Percentiles rank a stretch among this genome's conserved stretches.
Evolutionary conservation across 176 grass and related monocot species (phyloP).

Genomic region (Pharus latifolius): DNA sequence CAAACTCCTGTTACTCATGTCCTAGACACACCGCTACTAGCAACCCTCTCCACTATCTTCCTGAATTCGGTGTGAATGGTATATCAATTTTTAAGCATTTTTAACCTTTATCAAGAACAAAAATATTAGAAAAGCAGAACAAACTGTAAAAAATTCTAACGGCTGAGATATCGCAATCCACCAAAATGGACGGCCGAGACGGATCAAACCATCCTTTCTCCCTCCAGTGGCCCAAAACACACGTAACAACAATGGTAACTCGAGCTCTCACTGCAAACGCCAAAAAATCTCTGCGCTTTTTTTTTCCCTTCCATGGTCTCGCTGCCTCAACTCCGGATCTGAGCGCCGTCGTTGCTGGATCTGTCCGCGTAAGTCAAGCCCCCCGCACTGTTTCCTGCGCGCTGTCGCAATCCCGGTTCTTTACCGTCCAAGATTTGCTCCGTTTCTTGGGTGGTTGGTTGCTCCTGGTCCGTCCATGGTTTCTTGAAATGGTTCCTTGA

Average conservation of each 20-base stretch:
- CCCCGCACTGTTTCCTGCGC: neutral
- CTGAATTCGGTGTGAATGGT: too few species aligned
- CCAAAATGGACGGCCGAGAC: constrained; percentile 23
- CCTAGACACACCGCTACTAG: too few species aligned
- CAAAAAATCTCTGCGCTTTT: constrained; percentile 29
- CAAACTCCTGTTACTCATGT: too few species aligned
- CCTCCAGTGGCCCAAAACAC: neutral
- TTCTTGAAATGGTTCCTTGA: constrained; percentile 34
- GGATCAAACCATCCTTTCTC: neutral
- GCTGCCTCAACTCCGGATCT: constrained; percentile 14
- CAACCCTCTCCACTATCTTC: too few species aligned
- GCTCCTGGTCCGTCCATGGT: neutral
- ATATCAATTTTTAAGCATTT: too few species aligned
- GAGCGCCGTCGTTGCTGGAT: neutral
- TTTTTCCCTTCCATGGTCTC: constrained; percentile 21
- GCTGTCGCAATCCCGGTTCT: neutral
- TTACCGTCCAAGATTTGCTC: constrained; percentile 26
- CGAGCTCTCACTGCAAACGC: constrained; percentile 8
- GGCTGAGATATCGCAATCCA: neutral
- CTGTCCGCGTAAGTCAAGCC: neutral
- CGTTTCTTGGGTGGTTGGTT: constrained; percentile 2
- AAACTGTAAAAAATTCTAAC: neutral
- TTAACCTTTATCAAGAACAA: too few species aligned
- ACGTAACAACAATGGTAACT: constrained; percentile 19
- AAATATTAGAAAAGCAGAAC: neutral